phyloP scores from a whole-genome alignment of 495 filamentous ascomycete species.

The Lasiosphaeria ovina region DNA sequence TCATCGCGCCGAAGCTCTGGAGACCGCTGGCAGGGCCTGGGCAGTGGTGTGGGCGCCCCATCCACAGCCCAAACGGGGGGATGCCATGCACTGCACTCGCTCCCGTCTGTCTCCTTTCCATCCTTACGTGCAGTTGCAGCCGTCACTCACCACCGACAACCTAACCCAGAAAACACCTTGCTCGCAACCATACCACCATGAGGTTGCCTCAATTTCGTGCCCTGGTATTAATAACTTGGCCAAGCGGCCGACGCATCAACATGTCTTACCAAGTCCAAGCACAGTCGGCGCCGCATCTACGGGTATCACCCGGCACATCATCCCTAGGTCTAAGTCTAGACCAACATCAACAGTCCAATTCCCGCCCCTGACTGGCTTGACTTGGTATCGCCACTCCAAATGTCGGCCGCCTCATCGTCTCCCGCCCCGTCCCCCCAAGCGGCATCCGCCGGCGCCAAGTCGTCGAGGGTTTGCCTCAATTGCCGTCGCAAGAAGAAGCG shows the following conservation, averaged over 20 bases:
- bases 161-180: not conserved
- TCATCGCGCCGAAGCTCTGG: not conserved
- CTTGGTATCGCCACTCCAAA: slow-evolving; percentile 4
- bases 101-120: not conserved
- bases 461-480: slow-evolving; percentile 27
- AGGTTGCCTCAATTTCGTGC: slow-evolving; percentile 13
- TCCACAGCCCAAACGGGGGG: not conserved
- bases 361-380: not conserved
- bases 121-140: not conserved
- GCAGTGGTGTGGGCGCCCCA: not conserved
- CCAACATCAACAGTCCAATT: not conserved
- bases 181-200: not conserved
- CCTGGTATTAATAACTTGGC: slow-evolving; percentile 19
- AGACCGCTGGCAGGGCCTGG: not conserved
- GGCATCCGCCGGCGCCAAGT: slow-evolving; percentile 14
- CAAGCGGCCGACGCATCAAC: slow-evolving; percentile 1
- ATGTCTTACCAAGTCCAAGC: not conserved
- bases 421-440: slow-evolving; percentile 19
- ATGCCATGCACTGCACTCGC: not conserved
- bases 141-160: not conserved
- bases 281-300: not conserved
- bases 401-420: slow-evolving; percentile 28
- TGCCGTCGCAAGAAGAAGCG: slow-evolving; percentile 29
- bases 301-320: slow-evolving; percentile 1
- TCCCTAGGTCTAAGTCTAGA: not conserved